A percentile compares a stretch with the other conserved stretches of the same genome.
These are phyloP conservation scores for Coleophoma eucalyptorum DNA, from an alignment of 2,329 filamentous ascomycete species.

Conservation along the genomic window DNA sequence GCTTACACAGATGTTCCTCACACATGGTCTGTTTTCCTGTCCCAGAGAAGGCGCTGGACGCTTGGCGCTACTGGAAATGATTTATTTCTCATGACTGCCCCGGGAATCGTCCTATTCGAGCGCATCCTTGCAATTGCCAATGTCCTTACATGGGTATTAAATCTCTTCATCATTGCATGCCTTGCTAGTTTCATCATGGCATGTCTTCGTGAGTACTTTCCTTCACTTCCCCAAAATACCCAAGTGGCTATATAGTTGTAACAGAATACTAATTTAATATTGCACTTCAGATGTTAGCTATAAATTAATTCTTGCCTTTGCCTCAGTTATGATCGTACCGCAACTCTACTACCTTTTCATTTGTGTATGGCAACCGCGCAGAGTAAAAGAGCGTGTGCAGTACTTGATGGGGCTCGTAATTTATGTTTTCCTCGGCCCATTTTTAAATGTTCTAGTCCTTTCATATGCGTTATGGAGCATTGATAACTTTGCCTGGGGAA, in stretches of 20 bases:
- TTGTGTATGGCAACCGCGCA: conserved; percentile 23
- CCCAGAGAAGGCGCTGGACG: conserved; percentile 45
- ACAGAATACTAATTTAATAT: neutral
- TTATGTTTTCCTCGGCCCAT: conserved; percentile 27
- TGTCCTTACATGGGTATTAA: conserved; percentile 35
- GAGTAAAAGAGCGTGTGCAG: conserved; percentile 19
- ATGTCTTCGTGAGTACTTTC: conserved; percentile 4
- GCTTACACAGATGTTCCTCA: conserved; percentile 44
- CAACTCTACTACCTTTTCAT: conserved; percentile 24
- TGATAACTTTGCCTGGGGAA: conserved; percentile 43
- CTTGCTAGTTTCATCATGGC: conserved; percentile 15
- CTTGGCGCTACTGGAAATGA: conserved; percentile 45
- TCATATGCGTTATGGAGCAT: conserved; percentile 37
- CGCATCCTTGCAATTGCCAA: conserved; percentile 40
- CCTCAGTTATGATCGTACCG: conserved; percentile 24
- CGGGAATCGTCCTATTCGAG: conserved; percentile 38
- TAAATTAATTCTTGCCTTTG: conserved; percentile 22
- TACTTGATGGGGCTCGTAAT: conserved; percentile 25
- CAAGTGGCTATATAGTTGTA: neutral
- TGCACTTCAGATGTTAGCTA: neutral
- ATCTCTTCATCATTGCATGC: conserved; percentile 19
- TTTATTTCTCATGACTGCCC: conserved; percentile 42
- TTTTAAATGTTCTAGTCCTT: conserved; percentile 39
- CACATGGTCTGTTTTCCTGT: conserved; percentile 41
- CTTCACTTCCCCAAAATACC: neutral